Base-by-base conservation (phyloP, 352 stramenopile genomes). In the Phytophthora lateralis region DNA sequence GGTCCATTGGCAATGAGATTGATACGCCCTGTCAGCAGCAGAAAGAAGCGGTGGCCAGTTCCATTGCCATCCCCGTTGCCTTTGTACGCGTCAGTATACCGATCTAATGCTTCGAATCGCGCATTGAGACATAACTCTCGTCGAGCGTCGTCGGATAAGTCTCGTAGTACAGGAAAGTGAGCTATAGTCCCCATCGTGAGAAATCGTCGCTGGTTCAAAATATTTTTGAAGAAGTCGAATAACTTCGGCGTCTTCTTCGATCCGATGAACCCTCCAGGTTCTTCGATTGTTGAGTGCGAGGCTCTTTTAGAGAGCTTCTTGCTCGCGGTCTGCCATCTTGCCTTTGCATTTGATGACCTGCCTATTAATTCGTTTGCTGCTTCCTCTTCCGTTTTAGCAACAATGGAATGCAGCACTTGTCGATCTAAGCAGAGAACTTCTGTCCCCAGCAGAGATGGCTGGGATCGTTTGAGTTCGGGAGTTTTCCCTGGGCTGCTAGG, bases 141-240 rank as follows among this genome's bases (percentile, higher is more conserved):
- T 32, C 82, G 80, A 15, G 46, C 59, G 1, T 69, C 27, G 3
- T 90, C 78, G 0, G 69, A 21, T 5, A 88, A 55, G 41, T 73
- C 64, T 9, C 70, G 54, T 3, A 90, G 47, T 26, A 83, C 21
- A 1, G 80, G 78, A 7, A 88, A 82, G 6, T 80, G 74, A 4
- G 76, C 58, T 30, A 90, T 73, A 3, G 72, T 68, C 1, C 78
- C 72, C 69, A 86, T 84, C 2, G 76, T 90, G 11, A 88, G 48
- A 47, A 79, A 76, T 50, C 72, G 85, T 4, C 80, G 76, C 54
- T 90, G 80, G 43, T 90, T 88, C 4, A 90, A 42, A 10, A 90
- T 82, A 48, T 88, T 90, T 41, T 81, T 75, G 60, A 88, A 87
- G 7, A 90, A 62, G 14, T 88, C 63, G 18, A 88, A 85, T 15